Evolutionary conservation across 768 basidiomycete genomes (phyloP).

Genomic region (Suillus brevipes): DNA sequence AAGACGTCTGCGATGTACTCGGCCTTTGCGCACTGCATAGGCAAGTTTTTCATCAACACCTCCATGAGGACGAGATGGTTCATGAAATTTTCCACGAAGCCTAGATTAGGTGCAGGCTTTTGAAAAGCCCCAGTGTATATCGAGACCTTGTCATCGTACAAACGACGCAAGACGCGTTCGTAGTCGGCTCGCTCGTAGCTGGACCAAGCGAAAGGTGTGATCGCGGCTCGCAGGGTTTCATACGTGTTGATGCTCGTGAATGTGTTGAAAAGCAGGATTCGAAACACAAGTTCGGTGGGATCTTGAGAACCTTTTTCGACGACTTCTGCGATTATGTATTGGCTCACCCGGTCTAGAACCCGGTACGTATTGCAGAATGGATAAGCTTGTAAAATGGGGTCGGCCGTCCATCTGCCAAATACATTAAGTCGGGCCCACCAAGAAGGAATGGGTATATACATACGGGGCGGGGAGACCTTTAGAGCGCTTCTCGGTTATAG

Average conservation of each 20-base stretch:
- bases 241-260: conserved; percentile 77
- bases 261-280: conserved; percentile 67
- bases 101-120: conserved; percentile 65
- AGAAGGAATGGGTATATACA: conserved; percentile 24
- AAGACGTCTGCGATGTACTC: conserved; percentile 63
- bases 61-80: conserved; percentile 68
- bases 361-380: conserved; percentile 78
- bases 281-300: conserved; percentile 65
- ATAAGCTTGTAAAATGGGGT: conserved; percentile 53
- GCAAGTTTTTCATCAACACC: conserved; percentile 59
- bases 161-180: conserved; percentile 46
- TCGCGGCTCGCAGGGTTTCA: conserved; percentile 51
- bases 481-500: conserved; percentile 55
- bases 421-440: conserved; percentile 1
- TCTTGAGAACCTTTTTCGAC: conserved; percentile 66
- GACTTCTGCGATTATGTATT: conserved; percentile 68
- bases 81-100: conserved; percentile 44
- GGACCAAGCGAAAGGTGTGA: conserved; percentile 64
- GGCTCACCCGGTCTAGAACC: conserved; percentile 67
- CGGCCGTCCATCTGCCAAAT: conserved; percentile 63
- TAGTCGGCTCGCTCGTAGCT: conserved; percentile 56
- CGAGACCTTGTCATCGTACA: conserved; percentile 37
- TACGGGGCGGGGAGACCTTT: conserved; percentile 52
- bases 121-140: conserved; percentile 75
- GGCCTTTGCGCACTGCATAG: conserved; percentile 47